phyloP scores from a whole-genome alignment of 1,284 basidiomycete genomes.

The Acaromyces ingoldii region DNA sequence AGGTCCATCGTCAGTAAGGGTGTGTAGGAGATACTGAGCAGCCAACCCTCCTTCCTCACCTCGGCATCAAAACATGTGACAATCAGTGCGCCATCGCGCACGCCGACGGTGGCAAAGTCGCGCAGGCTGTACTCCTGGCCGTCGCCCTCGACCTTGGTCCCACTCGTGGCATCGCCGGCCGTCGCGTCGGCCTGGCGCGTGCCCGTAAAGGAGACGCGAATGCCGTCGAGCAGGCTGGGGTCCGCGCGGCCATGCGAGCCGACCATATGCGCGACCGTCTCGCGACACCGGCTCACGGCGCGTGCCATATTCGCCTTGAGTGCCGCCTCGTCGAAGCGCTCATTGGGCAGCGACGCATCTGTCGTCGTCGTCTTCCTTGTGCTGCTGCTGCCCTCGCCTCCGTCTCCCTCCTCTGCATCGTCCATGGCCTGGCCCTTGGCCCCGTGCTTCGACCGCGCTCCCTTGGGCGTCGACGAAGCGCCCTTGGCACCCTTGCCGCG shows the following conservation, averaged over 20 bases:
- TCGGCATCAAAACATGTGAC: conserved; percentile 43
- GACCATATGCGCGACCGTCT: conserved; percentile 26
- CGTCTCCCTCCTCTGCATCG: conserved; percentile 4
- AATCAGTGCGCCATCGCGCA: conserved; percentile 37
- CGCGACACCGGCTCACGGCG: conserved; percentile 26
- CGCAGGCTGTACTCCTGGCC: conserved; percentile 28
- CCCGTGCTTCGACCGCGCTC: conserved; percentile 22
- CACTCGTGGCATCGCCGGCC: background rate
- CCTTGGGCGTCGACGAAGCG: conserved; percentile 15
- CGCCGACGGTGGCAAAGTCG: conserved; percentile 47
- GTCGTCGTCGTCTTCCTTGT: conserved; percentile 18
- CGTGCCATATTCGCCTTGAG: conserved; percentile 28
- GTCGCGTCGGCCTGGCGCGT: conserved; percentile 7
- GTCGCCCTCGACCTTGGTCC: background rate
- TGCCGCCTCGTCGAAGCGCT: conserved; percentile 29
- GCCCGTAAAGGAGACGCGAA: conserved; percentile 26
- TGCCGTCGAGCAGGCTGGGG: conserved; percentile 25
- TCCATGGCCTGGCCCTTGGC: conserved; percentile 9
- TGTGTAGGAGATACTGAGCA: background rate
- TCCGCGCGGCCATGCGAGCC: conserved; percentile 35
- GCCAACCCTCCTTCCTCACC: conserved; percentile 9
- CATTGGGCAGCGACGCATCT: conserved; percentile 30
- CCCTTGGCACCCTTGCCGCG: conserved; percentile 36
- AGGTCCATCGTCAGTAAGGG: background rate
- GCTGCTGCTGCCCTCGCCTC: too few species aligned